Base-by-base conservation (phyloP, 805 yeast genomes). In the Metschnikowia amazonensis region DNA sequence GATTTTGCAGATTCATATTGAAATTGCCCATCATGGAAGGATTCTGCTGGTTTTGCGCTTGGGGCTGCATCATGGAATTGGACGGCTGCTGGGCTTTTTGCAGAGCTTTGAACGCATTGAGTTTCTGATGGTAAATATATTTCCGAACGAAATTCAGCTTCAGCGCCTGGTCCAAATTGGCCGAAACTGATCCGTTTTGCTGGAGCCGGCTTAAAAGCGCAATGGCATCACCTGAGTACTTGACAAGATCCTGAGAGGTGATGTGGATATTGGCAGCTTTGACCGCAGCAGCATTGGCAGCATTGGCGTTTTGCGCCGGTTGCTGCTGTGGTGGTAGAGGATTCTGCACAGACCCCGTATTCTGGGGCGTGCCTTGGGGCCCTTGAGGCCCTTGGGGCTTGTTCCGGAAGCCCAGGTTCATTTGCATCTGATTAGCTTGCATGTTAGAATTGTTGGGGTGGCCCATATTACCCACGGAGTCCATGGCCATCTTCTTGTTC, bases 181-280 rank as follows among this genome's bases (percentile, higher is more conserved):
- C 53, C 33, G 58, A 69, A 24, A 70, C 59, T 1, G 69, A 60
- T 4, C 71, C 64, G 42, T 59, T 64, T 11, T 65, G 64, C 45
- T 71, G 74, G 42, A 72, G 56, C 40, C 68, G 57, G 17, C 54
- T 44, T 45, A 71, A 60, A 23, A 69, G 53, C n/a, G 63, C 59
- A 66, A 70, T 58, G 2, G 76, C 76, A 37, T 68, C 74, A 8
- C 65, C 55, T 30, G 64, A 62, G 52, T 69, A 68, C 52, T 69
- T 67, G 48, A 58, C 55, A 33, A 67, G 59, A 46, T 71, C 76
- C 42, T 70, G 72, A 6, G 60, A 17, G 4, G 55, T 49, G 38
- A 53, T 46, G 27, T 48, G 55, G 25, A 51, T 43, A 28, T 51
- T 48, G 23, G 52, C 47, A n/a, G 45, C 42, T 17, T 37, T 46